These are phyloP conservation scores for Prorocentrum cordatum DNA, from an alignment of 169 alveolate species.

Conservation along the genomic window DNA sequence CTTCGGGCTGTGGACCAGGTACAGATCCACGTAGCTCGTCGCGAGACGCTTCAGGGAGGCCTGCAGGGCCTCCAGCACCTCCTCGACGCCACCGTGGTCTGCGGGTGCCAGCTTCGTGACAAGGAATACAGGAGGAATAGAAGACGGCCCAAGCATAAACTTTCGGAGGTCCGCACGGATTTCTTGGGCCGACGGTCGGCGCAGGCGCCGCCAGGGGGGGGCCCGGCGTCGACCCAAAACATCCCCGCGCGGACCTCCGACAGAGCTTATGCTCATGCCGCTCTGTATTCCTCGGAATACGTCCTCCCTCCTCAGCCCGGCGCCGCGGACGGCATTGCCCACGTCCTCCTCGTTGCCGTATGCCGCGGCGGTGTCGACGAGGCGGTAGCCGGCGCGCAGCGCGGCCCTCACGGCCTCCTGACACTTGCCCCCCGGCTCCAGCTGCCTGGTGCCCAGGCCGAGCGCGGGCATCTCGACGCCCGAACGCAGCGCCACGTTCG, in stretches of 20 bases:
- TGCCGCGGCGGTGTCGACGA: slow-evolving; percentile 36
- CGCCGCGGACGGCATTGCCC: slow-evolving; percentile 3
- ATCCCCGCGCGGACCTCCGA: too few species aligned
- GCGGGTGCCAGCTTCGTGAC: slow-evolving; percentile 16
- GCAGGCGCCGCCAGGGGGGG: too few species aligned
- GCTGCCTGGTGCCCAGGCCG: slow-evolving; percentile 46
- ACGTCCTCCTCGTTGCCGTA: slow-evolving; percentile 47
- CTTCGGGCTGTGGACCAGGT: slow-evolving; percentile 9
- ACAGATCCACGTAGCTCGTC: not conserved
- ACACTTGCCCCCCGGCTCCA: slow-evolving; percentile 50
- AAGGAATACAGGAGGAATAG: too few species aligned
- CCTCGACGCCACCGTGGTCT: slow-evolving; percentile 17
- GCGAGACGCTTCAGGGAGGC: not conserved
- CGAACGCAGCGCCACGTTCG: not conserved
- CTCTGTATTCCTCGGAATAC: too few species aligned
- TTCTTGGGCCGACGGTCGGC: too few species aligned
- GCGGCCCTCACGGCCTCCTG: slow-evolving; percentile 22
- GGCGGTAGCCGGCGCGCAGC: slow-evolving; percentile 34
- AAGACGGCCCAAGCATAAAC: too few species aligned
- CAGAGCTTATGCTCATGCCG: too few species aligned
- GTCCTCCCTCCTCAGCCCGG: slow-evolving; percentile 20
- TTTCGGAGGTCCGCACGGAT: too few species aligned
- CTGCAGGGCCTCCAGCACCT: not conserved
- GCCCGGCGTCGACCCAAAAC: too few species aligned
- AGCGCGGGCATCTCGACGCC: slow-evolving; percentile 6